These are phyloP conservation scores for Aureobasidium sp. DNA, from an alignment of 2,329 filamentous ascomycete genomes.

Conservation along the genomic window DNA sequence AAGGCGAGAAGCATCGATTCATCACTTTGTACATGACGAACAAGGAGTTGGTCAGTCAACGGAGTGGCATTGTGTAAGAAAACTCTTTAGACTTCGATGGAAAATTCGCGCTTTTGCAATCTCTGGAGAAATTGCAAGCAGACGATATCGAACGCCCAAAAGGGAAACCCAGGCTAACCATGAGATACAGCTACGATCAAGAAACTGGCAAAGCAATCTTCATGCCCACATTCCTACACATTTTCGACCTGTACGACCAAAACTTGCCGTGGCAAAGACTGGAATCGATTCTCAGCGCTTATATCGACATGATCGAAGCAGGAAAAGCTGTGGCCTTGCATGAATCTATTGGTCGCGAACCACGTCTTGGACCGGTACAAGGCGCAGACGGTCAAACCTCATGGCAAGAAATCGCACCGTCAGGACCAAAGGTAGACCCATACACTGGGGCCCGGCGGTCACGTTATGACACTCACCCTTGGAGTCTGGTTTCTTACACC, in stretches of 20 bases:
- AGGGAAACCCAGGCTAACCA: neutral
- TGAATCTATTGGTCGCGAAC: conserved; percentile 18
- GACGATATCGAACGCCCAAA: neutral
- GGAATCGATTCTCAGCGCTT: conserved; percentile 28
- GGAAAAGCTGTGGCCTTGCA: conserved; percentile 29
- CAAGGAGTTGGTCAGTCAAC: conserved; percentile 25
- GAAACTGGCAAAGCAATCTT: conserved; percentile 25
- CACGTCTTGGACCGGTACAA: conserved; percentile 13
- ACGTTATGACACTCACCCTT: conserved; percentile 24
- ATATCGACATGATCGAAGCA: conserved; percentile 30
- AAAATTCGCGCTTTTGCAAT: neutral
- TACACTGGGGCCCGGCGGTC: conserved; percentile 17
- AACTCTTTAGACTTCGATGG: neutral
- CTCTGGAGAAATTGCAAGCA: neutral
- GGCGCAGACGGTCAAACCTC: conserved; percentile 27
- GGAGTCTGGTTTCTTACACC: conserved; percentile 29
- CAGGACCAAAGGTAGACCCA: conserved; percentile 14
- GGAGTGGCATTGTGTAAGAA: conserved; percentile 26
- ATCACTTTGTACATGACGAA: conserved; percentile 27
- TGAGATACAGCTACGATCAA: conserved; percentile 23
- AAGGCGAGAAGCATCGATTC: conserved; percentile 26
- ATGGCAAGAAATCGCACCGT: conserved; percentile 21
- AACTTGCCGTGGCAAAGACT: conserved; percentile 30
- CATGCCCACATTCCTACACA: conserved; percentile 30
- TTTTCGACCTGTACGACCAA: conserved; percentile 24